A percentile compares a stretch with the other conserved stretches of the same genome.
phyloP scores from a whole-genome alignment of 805 yeast genomes.

The Candida mattraensis region DNA sequence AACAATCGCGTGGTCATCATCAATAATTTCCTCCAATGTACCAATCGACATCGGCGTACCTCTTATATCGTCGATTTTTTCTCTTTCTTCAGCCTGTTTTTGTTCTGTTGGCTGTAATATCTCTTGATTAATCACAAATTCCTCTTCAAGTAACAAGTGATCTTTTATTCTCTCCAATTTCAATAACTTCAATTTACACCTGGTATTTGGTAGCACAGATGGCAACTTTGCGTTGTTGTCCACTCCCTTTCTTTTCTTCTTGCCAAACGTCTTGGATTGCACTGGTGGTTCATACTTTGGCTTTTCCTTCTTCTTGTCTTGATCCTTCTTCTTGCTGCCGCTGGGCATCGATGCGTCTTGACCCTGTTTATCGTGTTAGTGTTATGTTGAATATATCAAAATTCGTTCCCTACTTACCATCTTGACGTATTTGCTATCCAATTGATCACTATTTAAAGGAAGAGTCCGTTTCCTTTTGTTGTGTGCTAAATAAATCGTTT shows the following conservation, averaged over 20 bases:
- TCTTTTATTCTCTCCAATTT: slow-evolving; percentile 96
- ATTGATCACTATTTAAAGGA: too few relatives aligned
- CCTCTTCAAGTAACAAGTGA: slow-evolving; percentile 91
- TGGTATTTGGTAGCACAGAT: slow-evolving; percentile 83
- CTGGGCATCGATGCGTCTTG: slow-evolving; percentile 37
- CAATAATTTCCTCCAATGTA: slow-evolving; percentile 93
- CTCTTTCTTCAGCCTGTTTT: slow-evolving; percentile 93
- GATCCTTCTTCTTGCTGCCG: slow-evolving; percentile 34
- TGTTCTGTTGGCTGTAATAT: slow-evolving; percentile 94
- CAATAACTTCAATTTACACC: slow-evolving; percentile 87
- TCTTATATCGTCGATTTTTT: slow-evolving; percentile 90
- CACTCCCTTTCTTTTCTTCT: slow-evolving; percentile 91
- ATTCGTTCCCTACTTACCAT: slow-evolving; percentile 14
- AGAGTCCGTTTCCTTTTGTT: too few relatives aligned
- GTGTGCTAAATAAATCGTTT: too few relatives aligned
- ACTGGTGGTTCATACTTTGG: slow-evolving; percentile 99
- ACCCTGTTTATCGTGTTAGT: slow-evolving; percentile 21
- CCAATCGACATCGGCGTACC: slow-evolving; percentile 97
- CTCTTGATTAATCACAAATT: slow-evolving; percentile 93
- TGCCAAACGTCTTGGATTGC: slow-evolving; percentile 80
- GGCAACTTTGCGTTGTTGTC: slow-evolving; percentile 76
- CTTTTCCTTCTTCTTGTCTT: slow-evolving; percentile 65
- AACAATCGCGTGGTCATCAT: slow-evolving; percentile 98
- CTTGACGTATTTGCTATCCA: slow-evolving; percentile 15
- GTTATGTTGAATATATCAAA: slow-evolving; percentile 11